Evolutionary conservation across 2,329 filamentous ascomycete genomes (phyloP), one percentile per base, ranked within the genome.

Genomic region (Talaromyces sp.): DNA sequence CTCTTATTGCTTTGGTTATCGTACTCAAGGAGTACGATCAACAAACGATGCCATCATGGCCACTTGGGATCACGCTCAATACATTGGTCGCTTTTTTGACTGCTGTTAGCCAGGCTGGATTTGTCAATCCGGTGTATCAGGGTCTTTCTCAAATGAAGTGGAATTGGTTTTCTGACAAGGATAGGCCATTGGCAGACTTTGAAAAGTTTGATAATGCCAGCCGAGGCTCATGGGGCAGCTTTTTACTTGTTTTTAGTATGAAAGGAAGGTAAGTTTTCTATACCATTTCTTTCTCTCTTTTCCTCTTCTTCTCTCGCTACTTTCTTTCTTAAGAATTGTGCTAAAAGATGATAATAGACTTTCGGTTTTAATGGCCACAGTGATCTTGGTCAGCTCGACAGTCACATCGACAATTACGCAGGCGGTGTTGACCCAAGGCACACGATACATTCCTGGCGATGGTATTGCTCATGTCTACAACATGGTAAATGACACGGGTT

Each of bases 71-170:
- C 28, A 58, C 56, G 9, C 56, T 58, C 27, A 58, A 58, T 28
- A 58, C 56, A 19, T 15, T 58, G 2, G 17, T 58, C 5, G 56
- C 56, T n/a, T 52, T 58, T 51, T 58, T 58, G n/a, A 52, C 56
- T 17, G 44, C 56, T 11, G 9, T 58, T 10, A 49, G 56, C 28
- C 39, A 58, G 42, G 42, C 56, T 10, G 42, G 42, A 1, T 58
- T 58, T 58, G 25, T 52, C 4, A 49, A 49, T 58, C 56, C 56
- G 3, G 56, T 58, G 15, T 42, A 53, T 30, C 57, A 58, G 9
- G 57, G 44, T 19, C 22, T 58, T 13, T 58, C 44, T n/a, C 57
- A 58, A 13, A 52, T 58, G 57, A 58, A 52, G n/a, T 58, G 57
- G 57, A 58, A 58, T 30, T 58, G 57, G 57, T 58, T 58, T 39